These are phyloP conservation scores for Endogone sp. DNA, from an alignment of 192 early-diverging fungal genomes.

Conservation along the genomic window DNA sequence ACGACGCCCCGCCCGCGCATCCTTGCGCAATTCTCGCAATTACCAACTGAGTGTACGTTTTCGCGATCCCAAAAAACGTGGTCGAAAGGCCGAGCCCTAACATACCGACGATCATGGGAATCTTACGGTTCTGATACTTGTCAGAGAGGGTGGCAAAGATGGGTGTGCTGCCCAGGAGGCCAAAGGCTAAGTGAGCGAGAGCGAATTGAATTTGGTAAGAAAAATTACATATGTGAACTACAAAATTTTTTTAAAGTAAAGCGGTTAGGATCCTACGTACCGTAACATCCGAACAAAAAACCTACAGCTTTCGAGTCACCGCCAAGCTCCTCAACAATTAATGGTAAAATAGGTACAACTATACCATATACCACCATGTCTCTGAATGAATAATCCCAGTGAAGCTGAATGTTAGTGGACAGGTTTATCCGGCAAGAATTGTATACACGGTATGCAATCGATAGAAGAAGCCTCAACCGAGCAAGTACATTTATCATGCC, in stretches of 20 bases:
- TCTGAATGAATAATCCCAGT: slow-evolving; percentile 14
- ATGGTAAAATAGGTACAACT: slow-evolving; percentile 66
- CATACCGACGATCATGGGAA: slow-evolving; percentile 74
- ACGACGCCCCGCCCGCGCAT: slow-evolving; percentile 67
- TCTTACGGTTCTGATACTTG: slow-evolving; percentile 63
- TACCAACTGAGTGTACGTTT: slow-evolving; percentile 61
- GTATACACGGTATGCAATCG: no score
- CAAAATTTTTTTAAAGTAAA: no score
- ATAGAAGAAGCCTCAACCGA: no score
- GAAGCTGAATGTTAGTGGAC: background rate
- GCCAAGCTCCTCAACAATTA: slow-evolving; percentile 57
- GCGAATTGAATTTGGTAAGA: no score
- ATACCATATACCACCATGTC: slow-evolving; percentile 70
- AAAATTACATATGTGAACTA: no score
- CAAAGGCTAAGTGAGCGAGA: slow-evolving; percentile 45
- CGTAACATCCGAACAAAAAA: slow-evolving; percentile 69
- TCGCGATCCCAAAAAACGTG: slow-evolving; percentile 57
- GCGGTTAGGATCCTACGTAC: no score
- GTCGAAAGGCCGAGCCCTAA: slow-evolving; percentile 59
- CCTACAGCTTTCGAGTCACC: slow-evolving; percentile 55
- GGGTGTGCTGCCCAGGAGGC: slow-evolving; percentile 58
- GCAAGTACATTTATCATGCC: no score
- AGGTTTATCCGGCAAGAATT: no score
- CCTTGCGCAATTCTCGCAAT: slow-evolving; percentile 70
- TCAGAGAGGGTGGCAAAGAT: slow-evolving; percentile 72